phyloP scores from a whole-genome alignment of 2,329 filamentous ascomycete genomes.

The Aspergillus sojae region DNA sequence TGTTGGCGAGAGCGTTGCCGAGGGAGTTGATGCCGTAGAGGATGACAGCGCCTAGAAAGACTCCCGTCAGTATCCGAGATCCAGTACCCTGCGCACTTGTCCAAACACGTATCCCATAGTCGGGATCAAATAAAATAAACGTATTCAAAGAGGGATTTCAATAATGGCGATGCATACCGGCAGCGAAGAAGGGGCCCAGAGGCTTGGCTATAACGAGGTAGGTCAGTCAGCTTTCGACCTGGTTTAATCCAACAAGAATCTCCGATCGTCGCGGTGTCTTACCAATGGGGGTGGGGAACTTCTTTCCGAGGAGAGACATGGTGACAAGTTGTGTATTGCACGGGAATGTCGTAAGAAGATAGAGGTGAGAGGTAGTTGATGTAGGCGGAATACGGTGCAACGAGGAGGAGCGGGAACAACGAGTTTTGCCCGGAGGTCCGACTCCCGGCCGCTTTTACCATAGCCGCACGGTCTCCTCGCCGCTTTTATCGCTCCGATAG shows the following conservation, averaged over 20 bases:
- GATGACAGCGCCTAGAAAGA: conserved; percentile 71
- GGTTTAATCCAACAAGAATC: not conserved
- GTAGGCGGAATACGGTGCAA: conserved; percentile 31
- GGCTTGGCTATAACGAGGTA: conserved; percentile 69
- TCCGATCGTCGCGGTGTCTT: conserved; percentile 46
- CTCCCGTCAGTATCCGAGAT: conserved; percentile 28
- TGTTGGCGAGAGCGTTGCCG: conserved; percentile 73
- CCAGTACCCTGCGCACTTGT: conserved; percentile 4
- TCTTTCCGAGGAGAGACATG: conserved; percentile 82
- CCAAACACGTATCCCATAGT: not conserved
- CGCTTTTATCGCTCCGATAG: conserved; percentile 33
- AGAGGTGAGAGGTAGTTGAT: conserved; percentile 26
- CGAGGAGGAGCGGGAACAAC: conserved; percentile 39
- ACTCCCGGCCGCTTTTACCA: conserved; percentile 29
- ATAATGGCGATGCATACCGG: conserved; percentile 67
- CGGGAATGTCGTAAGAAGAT: conserved; percentile 28
- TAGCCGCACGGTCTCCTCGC: conserved; percentile 19
- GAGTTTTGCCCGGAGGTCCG: conserved; percentile 41
- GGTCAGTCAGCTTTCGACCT: conserved; percentile 34
- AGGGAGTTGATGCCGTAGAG: conserved; percentile 88
- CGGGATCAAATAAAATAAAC: not conserved
- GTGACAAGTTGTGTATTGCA: conserved; percentile 50
- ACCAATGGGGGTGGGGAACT: conserved; percentile 79
- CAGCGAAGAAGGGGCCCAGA: conserved; percentile 90
- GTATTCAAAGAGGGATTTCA: not conserved